These are phyloP conservation scores for Hansfordia pulvinata DNA, from an alignment of 2,329 filamentous ascomycete genomes.

Conservation along the genomic window DNA sequence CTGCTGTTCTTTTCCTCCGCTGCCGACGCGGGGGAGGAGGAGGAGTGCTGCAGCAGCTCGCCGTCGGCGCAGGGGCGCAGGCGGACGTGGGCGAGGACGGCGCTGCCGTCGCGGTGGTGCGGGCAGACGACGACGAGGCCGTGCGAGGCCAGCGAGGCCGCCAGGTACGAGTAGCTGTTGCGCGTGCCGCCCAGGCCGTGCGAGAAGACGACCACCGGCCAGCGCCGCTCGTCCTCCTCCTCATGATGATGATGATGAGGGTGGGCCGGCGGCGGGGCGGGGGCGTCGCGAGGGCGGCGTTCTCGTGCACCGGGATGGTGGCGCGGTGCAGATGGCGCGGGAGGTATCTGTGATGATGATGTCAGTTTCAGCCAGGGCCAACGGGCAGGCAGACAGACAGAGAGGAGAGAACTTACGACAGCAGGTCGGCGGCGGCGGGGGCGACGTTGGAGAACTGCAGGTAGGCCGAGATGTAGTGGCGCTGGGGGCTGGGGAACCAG, in stretches of 20 bases:
- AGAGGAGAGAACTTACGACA: too few species aligned
- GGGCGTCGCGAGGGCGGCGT: constrained; percentile 47
- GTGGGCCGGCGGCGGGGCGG: too few species aligned
- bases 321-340: constrained; percentile 62
- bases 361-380: too few species aligned
- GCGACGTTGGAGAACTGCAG: constrained; percentile 61
- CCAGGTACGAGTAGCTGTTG: constrained; percentile 77
- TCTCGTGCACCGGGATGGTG: constrained; percentile 58
- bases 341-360: too few species aligned
- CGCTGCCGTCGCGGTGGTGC: constrained; percentile 73
- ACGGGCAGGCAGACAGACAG: too few species aligned
- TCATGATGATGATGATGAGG: constrained; percentile 25
- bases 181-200: constrained; percentile 72
- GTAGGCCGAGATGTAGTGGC: constrained; percentile 62
- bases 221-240: too few species aligned
- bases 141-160: constrained; percentile 65
- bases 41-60: too few species aligned
- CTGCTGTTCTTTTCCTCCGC: too few species aligned
- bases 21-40: constrained; percentile 38
- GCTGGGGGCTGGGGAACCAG: constrained; percentile 72
- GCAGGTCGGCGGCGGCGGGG: constrained; percentile 42
- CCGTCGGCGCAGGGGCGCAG: too few species aligned
- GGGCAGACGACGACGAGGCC: constrained; percentile 70
- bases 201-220: constrained; percentile 77
- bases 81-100: constrained; percentile 60